Conservation (phyloP, 352 stramenopile genomes). For the Pythium dissimile region DNA sequence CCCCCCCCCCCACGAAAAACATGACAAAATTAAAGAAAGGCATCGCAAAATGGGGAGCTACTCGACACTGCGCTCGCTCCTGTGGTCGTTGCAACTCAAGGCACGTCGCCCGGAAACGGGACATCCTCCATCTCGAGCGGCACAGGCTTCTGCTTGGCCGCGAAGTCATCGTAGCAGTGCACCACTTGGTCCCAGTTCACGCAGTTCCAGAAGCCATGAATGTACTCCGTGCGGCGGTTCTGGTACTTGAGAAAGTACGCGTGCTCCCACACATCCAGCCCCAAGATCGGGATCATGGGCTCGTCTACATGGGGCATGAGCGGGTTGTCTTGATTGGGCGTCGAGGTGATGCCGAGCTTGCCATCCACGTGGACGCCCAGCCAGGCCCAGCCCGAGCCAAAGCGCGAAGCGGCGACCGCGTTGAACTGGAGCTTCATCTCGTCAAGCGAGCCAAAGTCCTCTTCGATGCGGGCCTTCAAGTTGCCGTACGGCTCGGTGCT, state of each 20-base stretch:
- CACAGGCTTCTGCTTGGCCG: slow-evolving; percentile 38
- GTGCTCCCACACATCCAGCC: slow-evolving; percentile 88
- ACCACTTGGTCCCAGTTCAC: slow-evolving; percentile 73
- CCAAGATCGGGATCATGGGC: slow-evolving; percentile 74
- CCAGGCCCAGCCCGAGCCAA: slow-evolving; percentile 66
- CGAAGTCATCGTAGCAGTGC: slow-evolving; percentile 59
- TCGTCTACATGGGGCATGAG: slow-evolving; percentile 30
- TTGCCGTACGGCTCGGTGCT: slow-evolving; percentile 33
- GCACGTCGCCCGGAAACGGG: slow-evolving; percentile 1
- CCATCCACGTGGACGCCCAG: slow-evolving; percentile 40
- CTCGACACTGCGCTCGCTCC: too few species aligned
- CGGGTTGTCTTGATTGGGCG: slow-evolving; percentile 85
- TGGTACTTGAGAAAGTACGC: slow-evolving; percentile 90
- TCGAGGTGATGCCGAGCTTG: slow-evolving; percentile 84
- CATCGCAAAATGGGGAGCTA: too few species aligned
- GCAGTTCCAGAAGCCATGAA: slow-evolving; percentile 92
- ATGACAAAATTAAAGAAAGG: too few species aligned
- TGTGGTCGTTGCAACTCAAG: background rate
- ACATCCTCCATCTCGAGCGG: slow-evolving; percentile 36
- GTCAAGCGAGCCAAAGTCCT: slow-evolving; percentile 68
- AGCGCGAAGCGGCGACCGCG: slow-evolving; percentile 41
- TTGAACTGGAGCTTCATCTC: slow-evolving; percentile 66
- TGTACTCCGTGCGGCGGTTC: slow-evolving; percentile 87
- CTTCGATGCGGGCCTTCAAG: slow-evolving; percentile 44
- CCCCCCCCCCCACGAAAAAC: too few species aligned